Conservation (phyloP, 106 monocot genomes). For the Gastrodia elata region DNA sequence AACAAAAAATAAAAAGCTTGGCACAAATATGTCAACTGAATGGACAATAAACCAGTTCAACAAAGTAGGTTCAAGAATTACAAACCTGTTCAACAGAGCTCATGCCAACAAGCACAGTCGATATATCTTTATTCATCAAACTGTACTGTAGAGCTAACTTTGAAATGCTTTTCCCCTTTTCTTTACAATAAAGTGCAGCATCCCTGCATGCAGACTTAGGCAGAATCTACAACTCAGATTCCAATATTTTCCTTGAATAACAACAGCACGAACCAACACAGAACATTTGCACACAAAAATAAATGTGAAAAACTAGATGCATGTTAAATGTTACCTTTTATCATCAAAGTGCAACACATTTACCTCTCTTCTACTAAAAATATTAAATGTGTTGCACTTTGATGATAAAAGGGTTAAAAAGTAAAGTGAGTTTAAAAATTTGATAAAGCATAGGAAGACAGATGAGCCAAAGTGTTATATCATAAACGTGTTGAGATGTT, state of each 20-base stretch:
- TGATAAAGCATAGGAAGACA: no score
- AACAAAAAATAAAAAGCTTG: not conserved
- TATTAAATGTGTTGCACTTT: no score
- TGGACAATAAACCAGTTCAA: not conserved
- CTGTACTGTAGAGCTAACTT: slow-evolving; percentile 90
- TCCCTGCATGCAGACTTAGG: slow-evolving; percentile 13
- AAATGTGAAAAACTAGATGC: not conserved
- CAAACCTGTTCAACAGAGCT: slow-evolving; percentile 69
- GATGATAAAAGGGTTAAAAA: no score
- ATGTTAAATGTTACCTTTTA: not conserved
- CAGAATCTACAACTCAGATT: not conserved
- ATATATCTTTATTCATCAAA: slow-evolving; percentile 64
- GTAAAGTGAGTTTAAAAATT: no score
- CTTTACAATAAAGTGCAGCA: slow-evolving; percentile 66
- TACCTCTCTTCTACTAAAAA: no score
- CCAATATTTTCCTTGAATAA: not conserved
- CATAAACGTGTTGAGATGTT: no score
- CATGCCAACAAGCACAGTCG: slow-evolving; percentile 89
- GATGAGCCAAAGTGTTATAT: no score
- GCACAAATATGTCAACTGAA: not conserved
- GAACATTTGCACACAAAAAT: not conserved
- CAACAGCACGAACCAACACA: not conserved
- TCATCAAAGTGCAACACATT: no score
- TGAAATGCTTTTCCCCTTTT: slow-evolving; percentile 62
- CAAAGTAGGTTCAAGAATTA: not conserved